Base-by-base conservation (phyloP, 2,329 filamentous ascomycete genomes). In the Xylaria sp. region DNA sequence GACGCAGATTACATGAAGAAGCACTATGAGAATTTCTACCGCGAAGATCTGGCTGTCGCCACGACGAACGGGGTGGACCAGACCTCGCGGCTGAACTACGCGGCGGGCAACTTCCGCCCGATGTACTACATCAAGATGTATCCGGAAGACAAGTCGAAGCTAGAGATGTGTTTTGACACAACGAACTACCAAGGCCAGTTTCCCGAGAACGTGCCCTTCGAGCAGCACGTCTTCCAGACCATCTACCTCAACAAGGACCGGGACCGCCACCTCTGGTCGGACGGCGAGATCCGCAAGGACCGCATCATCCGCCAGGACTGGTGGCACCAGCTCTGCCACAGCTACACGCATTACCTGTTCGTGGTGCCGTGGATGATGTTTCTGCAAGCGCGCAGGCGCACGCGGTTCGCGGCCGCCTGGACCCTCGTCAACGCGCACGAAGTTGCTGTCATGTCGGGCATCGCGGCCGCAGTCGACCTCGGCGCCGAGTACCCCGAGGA, bases 361-460 rank as follows among this genome's bases (percentile, higher is more conserved):
- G 87, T 89, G 2, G 86, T 92, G 1, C 90, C 90, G 0, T 90
- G 88, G 81, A 85, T 92, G 82, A 89, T 88, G 88, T 85, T 90
- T 50, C 84, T 92, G 3, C 89, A 92, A 73, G 89, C 88, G 2
- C 84, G 84, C 66, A 85, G 85, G 44, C 83, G 84, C 70, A 91
- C 89, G 0, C 83, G 87, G 10, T 92, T 87, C 75, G 90, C 89
- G 1, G 87, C 84, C 0, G 83, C 85, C 20, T 92, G 90, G 90
- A 92, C 90, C 0, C 83, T 92, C 66, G 87, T 92, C 68, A 89
- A 90, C 69, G 87, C 87, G 1, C 88, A 92, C 74, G 91, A 92
- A 76, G 85, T 90, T 15, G 90, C 91, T 13, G 86, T 90, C 67
- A 88, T 92, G 72, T 88, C 86, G 44, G 90, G 90, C 1, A 88